Evolutionary conservation across 148 eudicot species (phyloP).

Genomic region (Fagopyrum tataricum): DNA sequence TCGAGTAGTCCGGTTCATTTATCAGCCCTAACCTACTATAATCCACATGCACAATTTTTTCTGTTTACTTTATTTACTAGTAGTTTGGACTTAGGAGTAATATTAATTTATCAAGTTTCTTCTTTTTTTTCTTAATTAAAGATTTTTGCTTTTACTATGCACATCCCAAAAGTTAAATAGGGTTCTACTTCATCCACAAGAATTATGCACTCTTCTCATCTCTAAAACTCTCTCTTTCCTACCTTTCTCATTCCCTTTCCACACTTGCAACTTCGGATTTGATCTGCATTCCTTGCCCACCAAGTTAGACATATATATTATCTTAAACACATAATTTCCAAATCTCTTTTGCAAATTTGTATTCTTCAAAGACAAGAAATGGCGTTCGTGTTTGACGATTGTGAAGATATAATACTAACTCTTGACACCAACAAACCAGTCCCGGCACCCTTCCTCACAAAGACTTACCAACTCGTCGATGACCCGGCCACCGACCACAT

Average conservation of each 20-base stretch:
- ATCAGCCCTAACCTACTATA: too few species aligned
- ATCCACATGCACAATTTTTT: too few species aligned
- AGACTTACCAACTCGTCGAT: constrained; percentile 55
- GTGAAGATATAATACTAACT: constrained; percentile 53
- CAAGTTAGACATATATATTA: background rate
- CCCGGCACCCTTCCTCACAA: constrained; percentile 68
- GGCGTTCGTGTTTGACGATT: constrained; percentile 57
- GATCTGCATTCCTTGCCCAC: background rate
- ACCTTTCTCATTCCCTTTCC: background rate
- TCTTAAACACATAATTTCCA: background rate
- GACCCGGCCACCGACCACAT: constrained; percentile 62
- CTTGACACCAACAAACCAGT: constrained; percentile 63
- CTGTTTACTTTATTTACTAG: too few species aligned
- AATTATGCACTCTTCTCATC: background rate
- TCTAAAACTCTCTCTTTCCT: background rate
- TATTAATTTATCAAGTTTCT: background rate
- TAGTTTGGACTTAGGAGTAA: too few species aligned
- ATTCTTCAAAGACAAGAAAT: constrained; percentile 12
- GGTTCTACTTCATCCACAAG: background rate
- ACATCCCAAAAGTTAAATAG: background rate
- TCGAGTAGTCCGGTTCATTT: too few species aligned
- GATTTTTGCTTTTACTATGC: background rate
- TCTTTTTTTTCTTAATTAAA: background rate
- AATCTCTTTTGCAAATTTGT: too few species aligned
- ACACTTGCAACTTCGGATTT: background rate